Evolutionary conservation across 2,329 filamentous ascomycete species (phyloP).

Genomic region (Parafenestella ontariensis): DNA sequence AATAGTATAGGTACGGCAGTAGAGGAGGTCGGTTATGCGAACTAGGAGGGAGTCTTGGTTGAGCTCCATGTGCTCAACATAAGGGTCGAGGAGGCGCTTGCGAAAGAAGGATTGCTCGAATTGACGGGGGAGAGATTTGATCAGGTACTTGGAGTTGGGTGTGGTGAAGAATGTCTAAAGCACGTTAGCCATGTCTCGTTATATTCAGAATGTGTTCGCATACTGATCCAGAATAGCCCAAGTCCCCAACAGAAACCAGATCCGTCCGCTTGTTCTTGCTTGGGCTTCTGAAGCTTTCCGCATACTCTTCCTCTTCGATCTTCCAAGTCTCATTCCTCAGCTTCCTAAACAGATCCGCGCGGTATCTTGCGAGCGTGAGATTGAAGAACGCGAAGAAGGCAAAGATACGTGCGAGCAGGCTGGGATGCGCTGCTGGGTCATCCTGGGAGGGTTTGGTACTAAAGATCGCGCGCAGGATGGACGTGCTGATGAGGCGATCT

Average conservation of each 20-base stretch:
- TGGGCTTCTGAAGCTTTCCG: slow-evolving; percentile 58
- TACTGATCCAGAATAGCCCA: slow-evolving; percentile 76
- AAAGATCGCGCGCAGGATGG: slow-evolving; percentile 49
- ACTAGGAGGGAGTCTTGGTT: slow-evolving; percentile 69
- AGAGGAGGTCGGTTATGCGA: slow-evolving; percentile 74
- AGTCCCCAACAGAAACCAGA: slow-evolving; percentile 67
- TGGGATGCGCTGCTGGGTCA: slow-evolving; percentile 28
- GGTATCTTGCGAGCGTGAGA: slow-evolving; percentile 57
- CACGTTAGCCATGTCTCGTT: slow-evolving; percentile 11
- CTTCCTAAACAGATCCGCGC: slow-evolving; percentile 58
- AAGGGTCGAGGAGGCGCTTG: slow-evolving; percentile 69
- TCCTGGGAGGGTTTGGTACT: slow-evolving; percentile 20
- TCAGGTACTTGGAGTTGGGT: slow-evolving; percentile 68
- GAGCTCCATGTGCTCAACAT: slow-evolving; percentile 67
- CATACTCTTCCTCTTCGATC: slow-evolving; percentile 63
- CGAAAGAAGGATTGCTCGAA: slow-evolving; percentile 77
- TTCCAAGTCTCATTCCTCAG: slow-evolving; percentile 62
- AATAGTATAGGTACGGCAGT: slow-evolving; percentile 62
- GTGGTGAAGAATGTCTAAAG: slow-evolving; percentile 73
- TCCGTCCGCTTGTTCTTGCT: slow-evolving; percentile 48
- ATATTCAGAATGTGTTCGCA: slow-evolving; percentile 8
- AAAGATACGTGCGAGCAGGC: slow-evolving; percentile 54
- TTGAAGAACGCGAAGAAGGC: slow-evolving; percentile 63
- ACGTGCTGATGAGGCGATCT: slow-evolving; percentile 46
- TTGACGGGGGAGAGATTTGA: slow-evolving; percentile 73